phyloP scores from a whole-genome alignment of 345 rosid genomes.

The Syzygium aqueum region DNA sequence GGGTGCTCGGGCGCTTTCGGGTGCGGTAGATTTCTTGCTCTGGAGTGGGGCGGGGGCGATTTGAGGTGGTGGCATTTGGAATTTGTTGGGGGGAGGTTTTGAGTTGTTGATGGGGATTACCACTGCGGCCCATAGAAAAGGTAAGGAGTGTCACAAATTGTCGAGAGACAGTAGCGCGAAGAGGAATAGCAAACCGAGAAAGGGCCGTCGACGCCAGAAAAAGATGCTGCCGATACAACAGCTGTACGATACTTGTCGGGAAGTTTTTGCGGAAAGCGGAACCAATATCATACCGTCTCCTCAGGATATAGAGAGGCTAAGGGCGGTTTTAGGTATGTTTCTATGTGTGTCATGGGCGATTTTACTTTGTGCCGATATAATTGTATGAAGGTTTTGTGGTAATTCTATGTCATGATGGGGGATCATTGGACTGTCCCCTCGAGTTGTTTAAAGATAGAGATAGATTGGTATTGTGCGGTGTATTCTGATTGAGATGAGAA shows the following conservation, averaged over 20 bases:
- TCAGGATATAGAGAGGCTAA: constrained; percentile 45
- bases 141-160: constrained; percentile 29
- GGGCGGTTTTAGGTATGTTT: constrained; percentile 58
- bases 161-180: constrained; percentile 14
- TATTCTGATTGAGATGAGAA: not conserved
- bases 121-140: constrained; percentile 31
- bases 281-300: constrained; percentile 56
- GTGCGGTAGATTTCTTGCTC: not conserved
- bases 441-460: not conserved
- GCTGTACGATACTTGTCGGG: constrained; percentile 61
- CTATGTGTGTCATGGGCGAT: not conserved
- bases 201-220: constrained; percentile 20
- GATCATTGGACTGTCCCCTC: not conserved
- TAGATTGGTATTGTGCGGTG: not conserved
- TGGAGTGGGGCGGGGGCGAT: not conserved
- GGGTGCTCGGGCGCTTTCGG: not conserved
- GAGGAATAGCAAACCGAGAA: constrained; percentile 17
- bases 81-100: not conserved
- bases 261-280: constrained; percentile 44
- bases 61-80: not conserved
- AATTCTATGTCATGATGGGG: not conserved
- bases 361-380: not conserved
- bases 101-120: constrained; percentile 56
- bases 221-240: constrained; percentile 38
- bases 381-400: not conserved